These are phyloP conservation scores for Talaromyces trachyspermus DNA, from an alignment of 495 filamentous ascomycete genomes.

Conservation along the genomic window DNA sequence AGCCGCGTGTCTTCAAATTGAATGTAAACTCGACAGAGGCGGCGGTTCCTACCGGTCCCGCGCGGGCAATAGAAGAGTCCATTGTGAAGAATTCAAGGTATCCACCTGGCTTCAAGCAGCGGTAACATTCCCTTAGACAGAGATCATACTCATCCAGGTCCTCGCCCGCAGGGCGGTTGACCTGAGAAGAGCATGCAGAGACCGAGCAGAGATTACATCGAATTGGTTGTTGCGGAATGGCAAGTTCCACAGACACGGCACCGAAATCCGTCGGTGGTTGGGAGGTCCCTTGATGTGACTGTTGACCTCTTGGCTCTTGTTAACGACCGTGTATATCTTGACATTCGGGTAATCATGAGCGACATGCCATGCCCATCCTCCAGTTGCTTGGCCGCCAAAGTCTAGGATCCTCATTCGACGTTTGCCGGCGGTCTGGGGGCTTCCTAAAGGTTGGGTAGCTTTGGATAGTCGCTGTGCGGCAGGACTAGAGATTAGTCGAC, in stretches of 20 bases:
- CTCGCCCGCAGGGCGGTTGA: conserved; percentile 42
- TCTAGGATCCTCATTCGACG: conserved; percentile 62
- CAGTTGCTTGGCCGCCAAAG: conserved; percentile 73
- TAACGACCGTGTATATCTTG: conserved; percentile 78
- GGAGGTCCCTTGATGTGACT: conserved; percentile 67
- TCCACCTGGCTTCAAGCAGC: conserved; percentile 86
- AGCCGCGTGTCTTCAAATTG: conserved; percentile 76
- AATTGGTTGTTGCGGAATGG: conserved; percentile 88
- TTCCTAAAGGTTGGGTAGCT: conserved; percentile 10
- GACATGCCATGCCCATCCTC: conserved; percentile 94
- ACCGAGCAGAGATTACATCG: conserved; percentile 86
- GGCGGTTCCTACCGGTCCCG: conserved; percentile 68
- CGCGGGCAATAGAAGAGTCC: conserved; percentile 81
- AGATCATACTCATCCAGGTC: conserved; percentile 79
- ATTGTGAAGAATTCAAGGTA: conserved; percentile 85
- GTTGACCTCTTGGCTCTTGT: conserved; percentile 60
- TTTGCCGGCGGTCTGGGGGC: conserved; percentile 7
- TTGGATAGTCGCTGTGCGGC: conserved; percentile 51
- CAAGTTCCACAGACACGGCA: conserved; percentile 66
- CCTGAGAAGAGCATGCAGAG: conserved; percentile 72
- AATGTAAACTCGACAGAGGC: conserved; percentile 83
- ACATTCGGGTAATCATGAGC: conserved; percentile 76
- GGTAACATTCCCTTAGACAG: conserved; percentile 76
- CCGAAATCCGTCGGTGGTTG: conserved; percentile 77
- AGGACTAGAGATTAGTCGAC: conserved; percentile 70